Conservation (phyloP, 2,329 filamentous ascomycete species). For the Phoma sp. region DNA sequence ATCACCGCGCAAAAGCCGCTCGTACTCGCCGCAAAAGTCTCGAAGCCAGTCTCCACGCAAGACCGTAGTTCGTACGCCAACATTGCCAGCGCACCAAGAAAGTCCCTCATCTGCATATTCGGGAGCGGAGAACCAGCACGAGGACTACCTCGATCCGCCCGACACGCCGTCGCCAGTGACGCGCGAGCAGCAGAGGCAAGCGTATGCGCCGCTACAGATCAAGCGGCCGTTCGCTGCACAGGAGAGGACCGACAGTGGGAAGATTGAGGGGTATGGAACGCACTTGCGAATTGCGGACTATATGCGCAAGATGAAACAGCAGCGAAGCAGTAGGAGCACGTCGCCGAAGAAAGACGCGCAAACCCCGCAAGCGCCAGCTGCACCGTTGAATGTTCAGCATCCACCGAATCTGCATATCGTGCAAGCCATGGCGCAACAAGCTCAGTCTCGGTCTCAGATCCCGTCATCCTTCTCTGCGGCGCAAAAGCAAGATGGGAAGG, state of each 20-base stretch:
- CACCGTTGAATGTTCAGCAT: background rate
- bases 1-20: conserved; percentile 11
- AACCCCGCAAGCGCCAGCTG: background rate
- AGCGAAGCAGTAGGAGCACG: background rate
- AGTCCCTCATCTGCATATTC: conserved; percentile 5
- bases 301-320: conserved; percentile 1
- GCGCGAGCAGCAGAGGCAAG: conserved; percentile 20
- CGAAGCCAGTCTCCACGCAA: conserved; percentile 1
- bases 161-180: conserved; percentile 32
- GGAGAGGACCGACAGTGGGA: background rate
- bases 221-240: background rate
- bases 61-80: background rate
- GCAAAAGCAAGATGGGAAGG: background rate
- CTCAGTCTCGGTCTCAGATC: background rate
- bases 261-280: background rate
- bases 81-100: conserved; percentile 5
- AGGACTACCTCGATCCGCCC: conserved; percentile 12
- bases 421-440: conserved; percentile 1
- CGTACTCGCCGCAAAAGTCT: conserved; percentile 4
- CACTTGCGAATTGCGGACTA: conserved; percentile 12
- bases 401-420: conserved; percentile 2
- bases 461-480: background rate
- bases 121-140: background rate
- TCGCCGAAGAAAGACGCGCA: background rate
- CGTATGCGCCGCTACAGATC: conserved; percentile 23